Evolutionary conservation across 2,329 filamentous ascomycete species (phyloP).

Genomic region (Tolypocladium cylindrosporum): DNA sequence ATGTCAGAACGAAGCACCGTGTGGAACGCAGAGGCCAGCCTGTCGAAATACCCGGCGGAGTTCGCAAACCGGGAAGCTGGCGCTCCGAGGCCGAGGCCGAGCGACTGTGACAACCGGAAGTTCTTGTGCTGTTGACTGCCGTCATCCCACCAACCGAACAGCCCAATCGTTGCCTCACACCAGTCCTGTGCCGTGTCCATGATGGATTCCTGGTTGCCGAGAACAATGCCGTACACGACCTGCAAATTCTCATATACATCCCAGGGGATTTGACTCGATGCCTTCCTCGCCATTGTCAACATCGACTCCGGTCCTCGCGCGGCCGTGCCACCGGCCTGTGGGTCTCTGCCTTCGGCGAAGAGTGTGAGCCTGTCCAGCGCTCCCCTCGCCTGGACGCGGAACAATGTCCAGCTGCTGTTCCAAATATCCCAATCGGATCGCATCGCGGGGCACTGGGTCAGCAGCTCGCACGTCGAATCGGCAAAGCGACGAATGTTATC

Average conservation of each 20-base stretch:
- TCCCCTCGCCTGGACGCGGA: constrained; percentile 63
- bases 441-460: constrained; percentile 64
- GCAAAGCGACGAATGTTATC: constrained; percentile 67
- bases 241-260: constrained; percentile 79
- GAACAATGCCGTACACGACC: constrained; percentile 68
- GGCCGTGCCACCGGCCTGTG: constrained; percentile 24
- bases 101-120: constrained; percentile 28
- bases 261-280: constrained; percentile 82
- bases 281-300: constrained; percentile 62
- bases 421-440: constrained; percentile 73
- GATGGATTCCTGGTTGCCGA: constrained; percentile 68
- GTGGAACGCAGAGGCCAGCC: constrained; percentile 62
- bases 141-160: constrained; percentile 91
- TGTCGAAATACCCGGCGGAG: constrained; percentile 62
- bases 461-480: constrained; percentile 54
- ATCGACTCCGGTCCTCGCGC: constrained; percentile 37
- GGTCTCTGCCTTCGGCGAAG: constrained; percentile 68
- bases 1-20: constrained; percentile 61
- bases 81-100: constrained; percentile 23
- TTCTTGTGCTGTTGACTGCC: constrained; percentile 40
- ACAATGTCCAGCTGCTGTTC: constrained; percentile 73
- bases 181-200: constrained; percentile 75
- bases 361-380: constrained; percentile 61
- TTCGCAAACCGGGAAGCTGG: constrained; percentile 33
- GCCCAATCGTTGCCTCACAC: constrained; percentile 76